Conservation (phyloP, 2,329 filamentous ascomycete genomes). For the Fusarium caatingaense region DNA sequence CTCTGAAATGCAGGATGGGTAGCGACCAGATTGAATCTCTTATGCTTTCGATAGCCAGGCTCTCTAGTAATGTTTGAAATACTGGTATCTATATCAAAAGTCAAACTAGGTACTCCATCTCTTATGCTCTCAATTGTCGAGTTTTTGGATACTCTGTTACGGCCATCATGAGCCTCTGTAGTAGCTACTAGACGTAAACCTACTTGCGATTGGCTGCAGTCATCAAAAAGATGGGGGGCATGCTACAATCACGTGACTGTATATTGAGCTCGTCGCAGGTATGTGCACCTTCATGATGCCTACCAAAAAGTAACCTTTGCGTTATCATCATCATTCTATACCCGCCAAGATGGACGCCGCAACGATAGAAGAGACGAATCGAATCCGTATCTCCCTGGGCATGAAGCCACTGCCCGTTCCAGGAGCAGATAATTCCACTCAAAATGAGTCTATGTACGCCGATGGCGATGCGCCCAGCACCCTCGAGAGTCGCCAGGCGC, state of each 20-base stretch:
- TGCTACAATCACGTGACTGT: background rate
- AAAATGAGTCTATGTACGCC: conserved; percentile 61
- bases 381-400: conserved; percentile 87
- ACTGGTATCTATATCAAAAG: background rate
- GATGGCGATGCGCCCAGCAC: conserved; percentile 80
- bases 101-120: background rate
- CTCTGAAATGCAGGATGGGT: too few relatives aligned
- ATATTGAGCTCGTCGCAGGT: background rate
- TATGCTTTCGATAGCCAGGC: background rate
- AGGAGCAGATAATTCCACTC: conserved; percentile 62
- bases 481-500: conserved; percentile 81
- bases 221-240: background rate
- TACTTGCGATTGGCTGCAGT: background rate
- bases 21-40: background rate
- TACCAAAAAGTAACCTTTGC: conserved; percentile 1
- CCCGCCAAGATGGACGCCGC: conserved; percentile 68
- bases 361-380: conserved; percentile 93
- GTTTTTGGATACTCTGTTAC: background rate
- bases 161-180: background rate
- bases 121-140: background rate
- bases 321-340: background rate
- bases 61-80: background rate
- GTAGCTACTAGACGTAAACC: background rate
- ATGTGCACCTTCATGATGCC: conserved; percentile 3
- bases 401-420: conserved; percentile 90